Base-by-base conservation (phyloP, 805 yeast species). In the Torulaspora indica region DNA sequence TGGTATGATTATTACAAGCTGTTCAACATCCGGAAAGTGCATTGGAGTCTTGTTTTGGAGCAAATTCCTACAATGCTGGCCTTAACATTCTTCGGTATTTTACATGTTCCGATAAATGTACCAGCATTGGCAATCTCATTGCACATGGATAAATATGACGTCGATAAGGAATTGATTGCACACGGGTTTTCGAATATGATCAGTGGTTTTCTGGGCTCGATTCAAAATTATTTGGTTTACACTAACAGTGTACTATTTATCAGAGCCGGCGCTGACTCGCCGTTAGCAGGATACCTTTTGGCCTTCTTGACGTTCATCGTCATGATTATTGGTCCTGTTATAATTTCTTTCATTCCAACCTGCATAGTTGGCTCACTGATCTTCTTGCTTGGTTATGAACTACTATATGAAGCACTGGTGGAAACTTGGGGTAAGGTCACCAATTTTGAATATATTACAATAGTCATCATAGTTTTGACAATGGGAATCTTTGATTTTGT, bases 401-500 rank as follows among this genome's bases (percentile, higher is more conserved):
- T 93, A 42, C 63, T 93, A 52, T 80, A 83, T 43, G 98, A 93
- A 64, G 86, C 97, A 0, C 58, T 93, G 6, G 78, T 76, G 54
- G 98, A 93, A 62, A 88, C 98, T 0, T 74, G 76, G 66, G 93
- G 91, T 3, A 77, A 82, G 50, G 74, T 91, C 38, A 74, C 81
- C 29, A 71, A 64, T 18, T 83, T 86, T 54, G 98, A 93, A 64
- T 93, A 93, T 61, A 54, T 77, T 25, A 93, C 98, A 2, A 83
- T 93, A 46, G 64, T 85, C 8, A 79, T 83, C 6, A 93, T 93
- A 54, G 95, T 95, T n/a, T 67, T 88, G 24, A 82, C 90, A 0
- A 93, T 93, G 98, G 98, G 98, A 3, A 81, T 85, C 1, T 83
- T 87, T 76, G 98, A 93, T 67, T 93, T 93, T 63, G 98, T 93